Evolutionary conservation across 2,329 filamentous ascomycete species (phyloP).

Genomic region (Alternaria arbusti): DNA sequence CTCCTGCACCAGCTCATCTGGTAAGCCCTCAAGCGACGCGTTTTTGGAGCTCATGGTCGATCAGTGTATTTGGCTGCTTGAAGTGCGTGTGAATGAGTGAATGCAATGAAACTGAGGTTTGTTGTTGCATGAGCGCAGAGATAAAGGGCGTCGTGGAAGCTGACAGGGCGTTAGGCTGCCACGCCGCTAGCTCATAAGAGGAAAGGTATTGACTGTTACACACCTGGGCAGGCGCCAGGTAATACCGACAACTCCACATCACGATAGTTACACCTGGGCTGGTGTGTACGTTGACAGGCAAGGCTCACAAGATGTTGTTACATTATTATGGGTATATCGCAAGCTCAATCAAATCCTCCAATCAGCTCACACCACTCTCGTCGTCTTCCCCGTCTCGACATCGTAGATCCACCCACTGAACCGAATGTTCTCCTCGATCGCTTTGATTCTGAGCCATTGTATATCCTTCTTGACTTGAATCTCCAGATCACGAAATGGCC

Average conservation of each 20-base stretch:
- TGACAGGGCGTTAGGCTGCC: background rate
- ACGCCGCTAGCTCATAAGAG: background rate
- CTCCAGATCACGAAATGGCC: constrained; percentile 64
- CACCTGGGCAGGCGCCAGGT: background rate
- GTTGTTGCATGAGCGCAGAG: background rate
- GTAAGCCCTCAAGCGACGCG: constrained; percentile 15
- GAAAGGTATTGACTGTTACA: background rate
- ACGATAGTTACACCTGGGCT: background rate
- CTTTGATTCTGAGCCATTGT: constrained; percentile 63
- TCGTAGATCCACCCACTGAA: constrained; percentile 81
- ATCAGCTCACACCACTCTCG: constrained; percentile 50
- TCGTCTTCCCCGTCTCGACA: constrained; percentile 72
- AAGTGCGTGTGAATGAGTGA: background rate
- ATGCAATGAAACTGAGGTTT: background rate
- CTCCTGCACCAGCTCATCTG: constrained; percentile 33
- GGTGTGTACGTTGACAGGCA: background rate
- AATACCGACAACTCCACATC: background rate
- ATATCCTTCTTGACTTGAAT: constrained; percentile 72
- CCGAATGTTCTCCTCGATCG: constrained; percentile 65
- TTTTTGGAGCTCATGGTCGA: background rate
- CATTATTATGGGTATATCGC: constrained; percentile 14
- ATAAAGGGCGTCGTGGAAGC: background rate
- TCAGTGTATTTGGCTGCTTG: no score
- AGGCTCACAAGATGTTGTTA: background rate
- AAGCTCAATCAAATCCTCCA: background rate